These are phyloP conservation scores for Clonostachys rosea DNA, from an alignment of 2,329 filamentous ascomycete species.

Conservation along the genomic window DNA sequence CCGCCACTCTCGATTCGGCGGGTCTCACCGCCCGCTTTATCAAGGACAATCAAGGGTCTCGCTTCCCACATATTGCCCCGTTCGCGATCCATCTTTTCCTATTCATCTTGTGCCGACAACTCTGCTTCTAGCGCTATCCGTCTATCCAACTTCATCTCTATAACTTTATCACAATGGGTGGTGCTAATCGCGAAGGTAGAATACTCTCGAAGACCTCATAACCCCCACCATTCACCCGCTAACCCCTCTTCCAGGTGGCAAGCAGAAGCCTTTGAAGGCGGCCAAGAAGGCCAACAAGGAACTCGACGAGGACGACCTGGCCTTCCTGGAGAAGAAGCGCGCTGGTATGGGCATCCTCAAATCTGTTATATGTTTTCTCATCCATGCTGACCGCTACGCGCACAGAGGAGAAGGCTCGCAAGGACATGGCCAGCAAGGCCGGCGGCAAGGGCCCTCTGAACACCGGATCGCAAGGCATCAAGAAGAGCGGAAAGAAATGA, in stretches of 20 bases:
- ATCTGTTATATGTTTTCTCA: no score
- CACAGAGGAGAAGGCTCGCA: constrained; percentile 76
- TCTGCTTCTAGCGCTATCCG: no score
- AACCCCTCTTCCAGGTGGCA: constrained; percentile 57
- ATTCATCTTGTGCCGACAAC: no score
- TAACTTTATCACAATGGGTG: constrained; percentile 24
- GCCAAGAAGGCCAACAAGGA: constrained; percentile 83
- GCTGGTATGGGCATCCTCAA: constrained; percentile 57
- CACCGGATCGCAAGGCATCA: constrained; percentile 82
- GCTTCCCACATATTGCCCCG: no score
- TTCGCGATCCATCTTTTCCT: no score
- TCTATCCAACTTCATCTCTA: neutral
- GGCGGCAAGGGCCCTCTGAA: constrained; percentile 87
- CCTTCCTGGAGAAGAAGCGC: constrained; percentile 77
- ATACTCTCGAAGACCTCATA: neutral
- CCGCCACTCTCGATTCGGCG: neutral
- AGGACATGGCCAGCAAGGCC: constrained; percentile 77
- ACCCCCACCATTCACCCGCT: constrained; percentile 11
- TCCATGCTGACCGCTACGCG: neutral
- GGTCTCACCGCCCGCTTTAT: neutral
- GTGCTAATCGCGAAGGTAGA: constrained; percentile 29
- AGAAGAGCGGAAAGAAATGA: constrained; percentile 98
- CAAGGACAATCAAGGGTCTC: no score
- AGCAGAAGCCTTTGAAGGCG: constrained; percentile 81
- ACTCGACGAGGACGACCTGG: constrained; percentile 80